Conservation (phyloP, 768 basidiomycete genomes). For the Mycena rosella region DNA sequence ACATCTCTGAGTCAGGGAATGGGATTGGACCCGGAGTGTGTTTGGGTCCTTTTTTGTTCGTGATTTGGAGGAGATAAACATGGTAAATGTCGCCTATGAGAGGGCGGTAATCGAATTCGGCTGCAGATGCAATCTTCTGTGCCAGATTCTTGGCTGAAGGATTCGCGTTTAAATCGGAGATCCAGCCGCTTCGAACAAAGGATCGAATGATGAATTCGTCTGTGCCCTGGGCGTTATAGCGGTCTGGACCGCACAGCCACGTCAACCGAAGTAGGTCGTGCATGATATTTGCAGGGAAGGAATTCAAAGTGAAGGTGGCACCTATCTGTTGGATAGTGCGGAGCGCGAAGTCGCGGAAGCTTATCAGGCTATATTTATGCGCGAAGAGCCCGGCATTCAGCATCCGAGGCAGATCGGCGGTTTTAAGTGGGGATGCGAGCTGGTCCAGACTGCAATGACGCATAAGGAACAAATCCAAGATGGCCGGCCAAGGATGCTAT, state of each 20-base stretch:
- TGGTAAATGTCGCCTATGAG: background rate
- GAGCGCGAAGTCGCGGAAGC: background rate
- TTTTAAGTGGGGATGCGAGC: no score
- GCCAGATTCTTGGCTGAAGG: background rate
- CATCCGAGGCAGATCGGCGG: background rate
- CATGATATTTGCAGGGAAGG: no score
- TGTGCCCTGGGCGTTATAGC: background rate
- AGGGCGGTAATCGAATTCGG: background rate
- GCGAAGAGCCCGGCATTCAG: background rate
- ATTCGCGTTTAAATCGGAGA: background rate
- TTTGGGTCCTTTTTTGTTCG: background rate
- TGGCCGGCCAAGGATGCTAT: background rate
- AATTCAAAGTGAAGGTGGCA: background rate
- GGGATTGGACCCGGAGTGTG: background rate
- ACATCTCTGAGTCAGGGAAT: background rate
- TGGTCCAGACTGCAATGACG: background rate
- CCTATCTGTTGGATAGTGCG: background rate
- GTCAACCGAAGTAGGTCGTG: background rate
- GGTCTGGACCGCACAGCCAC: background rate
- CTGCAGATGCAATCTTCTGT: background rate
- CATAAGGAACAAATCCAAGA: background rate
- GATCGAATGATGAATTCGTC: background rate
- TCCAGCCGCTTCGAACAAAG: background rate
- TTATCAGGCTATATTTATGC: background rate
- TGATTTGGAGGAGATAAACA: background rate